Conservation (phyloP, 1,139 yeast species). For the Entelexis sorbosivorans region DNA sequence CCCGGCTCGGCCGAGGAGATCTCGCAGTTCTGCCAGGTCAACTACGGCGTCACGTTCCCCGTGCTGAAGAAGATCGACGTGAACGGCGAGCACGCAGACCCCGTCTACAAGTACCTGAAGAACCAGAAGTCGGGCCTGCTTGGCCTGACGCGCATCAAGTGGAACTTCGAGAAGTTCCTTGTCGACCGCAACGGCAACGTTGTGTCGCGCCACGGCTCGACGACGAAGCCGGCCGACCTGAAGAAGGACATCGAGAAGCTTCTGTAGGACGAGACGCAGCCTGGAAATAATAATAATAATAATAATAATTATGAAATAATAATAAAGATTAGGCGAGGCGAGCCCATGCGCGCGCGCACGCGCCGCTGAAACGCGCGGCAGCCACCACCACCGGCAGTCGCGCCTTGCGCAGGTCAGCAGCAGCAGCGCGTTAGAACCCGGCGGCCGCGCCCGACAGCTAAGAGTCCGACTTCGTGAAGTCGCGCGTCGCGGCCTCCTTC, state of each 20-base stretch:
- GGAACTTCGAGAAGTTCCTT: conserved; percentile 94
- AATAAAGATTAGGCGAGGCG: background rate
- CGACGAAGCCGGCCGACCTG: conserved; percentile 53
- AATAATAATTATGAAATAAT: background rate
- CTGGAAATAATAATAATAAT: background rate
- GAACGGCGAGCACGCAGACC: conserved; percentile 71
- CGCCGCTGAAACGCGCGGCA: too few relatives aligned
- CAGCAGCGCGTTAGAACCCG: too few relatives aligned
- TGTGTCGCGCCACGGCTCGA: conserved; percentile 54
- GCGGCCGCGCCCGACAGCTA: too few relatives aligned
- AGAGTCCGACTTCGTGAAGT: conserved; percentile 7
- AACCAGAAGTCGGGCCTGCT: conserved; percentile 51
- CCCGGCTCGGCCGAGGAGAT: conserved; percentile 66
- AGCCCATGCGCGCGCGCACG: background rate
- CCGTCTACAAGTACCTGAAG: conserved; percentile 73
- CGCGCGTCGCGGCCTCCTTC: conserved; percentile 29
- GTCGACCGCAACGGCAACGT: conserved; percentile 65
- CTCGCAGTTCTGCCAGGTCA: conserved; percentile 48
- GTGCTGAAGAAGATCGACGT: conserved; percentile 78
- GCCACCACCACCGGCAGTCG: too few relatives aligned
- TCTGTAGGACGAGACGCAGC: conserved; percentile 25
- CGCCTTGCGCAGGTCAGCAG: too few relatives aligned
- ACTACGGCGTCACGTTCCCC: conserved; percentile 82
- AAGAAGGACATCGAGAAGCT: conserved; percentile 41
- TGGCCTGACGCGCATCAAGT: conserved; percentile 72